A percentile compares a stretch with the other conserved stretches of the same genome.
These are phyloP conservation scores for Catunica adiposa DNA, from an alignment of 2,329 filamentous ascomycete genomes.

Conservation along the genomic window DNA sequence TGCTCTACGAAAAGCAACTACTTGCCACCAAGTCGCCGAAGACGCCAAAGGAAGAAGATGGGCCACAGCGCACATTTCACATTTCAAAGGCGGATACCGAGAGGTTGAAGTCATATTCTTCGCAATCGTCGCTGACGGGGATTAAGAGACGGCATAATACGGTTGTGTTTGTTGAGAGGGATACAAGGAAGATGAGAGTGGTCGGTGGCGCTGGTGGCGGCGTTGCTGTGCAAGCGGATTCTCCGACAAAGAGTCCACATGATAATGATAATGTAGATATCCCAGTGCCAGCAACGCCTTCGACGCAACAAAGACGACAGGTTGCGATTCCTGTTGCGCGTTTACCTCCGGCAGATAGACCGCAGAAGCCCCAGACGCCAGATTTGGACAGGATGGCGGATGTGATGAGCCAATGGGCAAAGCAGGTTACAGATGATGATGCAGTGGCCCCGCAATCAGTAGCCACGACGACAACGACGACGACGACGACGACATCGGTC, in stretches of 20 bases:
- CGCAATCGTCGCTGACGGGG: conserved; percentile 3
- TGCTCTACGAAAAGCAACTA: conserved; percentile 7
- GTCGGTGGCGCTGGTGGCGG: not conserved
- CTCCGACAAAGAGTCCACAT: not conserved
- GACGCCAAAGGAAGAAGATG: not conserved
- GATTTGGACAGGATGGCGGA: conserved; percentile 35
- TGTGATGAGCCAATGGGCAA: conserved; percentile 42
- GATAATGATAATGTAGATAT: conserved; percentile 7
- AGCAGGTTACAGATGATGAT: conserved; percentile 22
- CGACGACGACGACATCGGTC: conserved; percentile 37
- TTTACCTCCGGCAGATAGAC: conserved; percentile 21
- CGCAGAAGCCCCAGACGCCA: conserved; percentile 19
- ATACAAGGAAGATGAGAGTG: conserved; percentile 23
- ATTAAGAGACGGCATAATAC: conserved; percentile 16
- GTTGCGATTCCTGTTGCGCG: conserved; percentile 17
- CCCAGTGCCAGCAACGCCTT: conserved; percentile 11
- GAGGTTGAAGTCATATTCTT: conserved; percentile 8
- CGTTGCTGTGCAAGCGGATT: not conserved
- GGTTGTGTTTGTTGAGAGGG: conserved; percentile 41
- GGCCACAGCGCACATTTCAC: conserved; percentile 11
- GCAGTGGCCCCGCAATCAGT: conserved; percentile 22
- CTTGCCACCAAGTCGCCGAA: not conserved
- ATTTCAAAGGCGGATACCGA: conserved; percentile 13
- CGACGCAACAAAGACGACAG: conserved; percentile 10
- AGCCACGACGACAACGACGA: conserved; percentile 33